Percentiles rank a stretch among this genome's conserved stretches.
Evolutionary conservation across 176 grass and related monocot genomes (phyloP).

Genomic region (Carex kokanica): DNA sequence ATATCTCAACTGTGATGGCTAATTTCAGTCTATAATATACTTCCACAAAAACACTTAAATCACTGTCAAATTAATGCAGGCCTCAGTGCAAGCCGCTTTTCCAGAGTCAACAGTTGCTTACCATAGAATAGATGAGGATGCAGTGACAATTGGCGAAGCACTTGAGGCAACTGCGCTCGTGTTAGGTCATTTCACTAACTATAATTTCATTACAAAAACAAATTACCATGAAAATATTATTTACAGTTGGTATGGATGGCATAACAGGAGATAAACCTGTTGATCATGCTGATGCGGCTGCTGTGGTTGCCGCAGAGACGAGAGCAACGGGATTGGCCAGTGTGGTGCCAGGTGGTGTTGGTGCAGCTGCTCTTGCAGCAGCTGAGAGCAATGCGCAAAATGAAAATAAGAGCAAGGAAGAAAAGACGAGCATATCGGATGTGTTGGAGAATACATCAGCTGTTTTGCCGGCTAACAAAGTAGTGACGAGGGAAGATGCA

Average conservation of each 20-base stretch:
- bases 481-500: slow-evolving; percentile 7
- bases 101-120: not conserved
- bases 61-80: not conserved
- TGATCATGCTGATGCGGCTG: not conserved
- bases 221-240: not conserved
- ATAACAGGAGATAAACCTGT: slow-evolving; percentile 3
- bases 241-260: not conserved
- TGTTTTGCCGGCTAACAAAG: slow-evolving; percentile 7
- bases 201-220: not conserved
- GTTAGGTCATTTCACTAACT: not conserved
- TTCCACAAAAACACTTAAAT: not conserved
- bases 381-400: not conserved
- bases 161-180: not conserved
- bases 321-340: not conserved
- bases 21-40: not conserved
- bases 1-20: not conserved
- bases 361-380: slow-evolving; percentile 14
- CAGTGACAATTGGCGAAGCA: not conserved
- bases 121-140: not conserved
- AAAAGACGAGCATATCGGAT: not conserved
- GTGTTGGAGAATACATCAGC: not conserved
- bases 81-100: not conserved
- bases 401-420: not conserved
- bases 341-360: not conserved
- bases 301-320: not conserved